Evolutionary conservation across 164 flowering plant species (phyloP).

Genomic region (Tetracentron sinense): DNA sequence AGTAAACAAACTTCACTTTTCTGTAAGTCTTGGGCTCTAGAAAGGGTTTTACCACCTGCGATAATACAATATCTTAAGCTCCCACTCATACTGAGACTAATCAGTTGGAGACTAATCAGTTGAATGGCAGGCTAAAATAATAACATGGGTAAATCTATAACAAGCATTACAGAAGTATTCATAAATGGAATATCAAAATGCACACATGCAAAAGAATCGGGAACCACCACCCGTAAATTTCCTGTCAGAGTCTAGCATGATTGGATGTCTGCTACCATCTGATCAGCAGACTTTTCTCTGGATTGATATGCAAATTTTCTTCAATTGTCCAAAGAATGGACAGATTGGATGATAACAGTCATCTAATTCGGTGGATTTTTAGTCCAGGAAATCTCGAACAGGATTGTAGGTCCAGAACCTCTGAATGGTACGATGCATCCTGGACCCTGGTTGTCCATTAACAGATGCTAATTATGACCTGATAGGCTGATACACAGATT

Average conservation of each 20-base stretch:
- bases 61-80: background rate
- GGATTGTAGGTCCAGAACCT: background rate
- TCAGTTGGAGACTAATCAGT: too few relatives aligned
- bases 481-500: too few relatives aligned
- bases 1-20: slow-evolving; percentile 78
- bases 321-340: background rate
- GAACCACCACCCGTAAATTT: too few relatives aligned
- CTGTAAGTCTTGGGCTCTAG: slow-evolving; percentile 59
- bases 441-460: background rate
- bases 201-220: too few relatives aligned
- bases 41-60: slow-evolving; percentile 69
- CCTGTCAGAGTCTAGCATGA: too few relatives aligned
- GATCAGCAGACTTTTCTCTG: background rate
- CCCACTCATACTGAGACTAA: too few relatives aligned
- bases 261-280: background rate
- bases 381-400: too few relatives aligned
- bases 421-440: background rate
- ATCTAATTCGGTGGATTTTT: too few relatives aligned
- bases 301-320: background rate
- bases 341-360: too few relatives aligned
- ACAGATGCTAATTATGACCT: background rate
- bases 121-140: too few relatives aligned
- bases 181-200: background rate
- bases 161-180: background rate
- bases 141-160: background rate